phyloP scores from a whole-genome alignment of 805 yeast genomes.

The Barnettozyma sucrosica region DNA sequence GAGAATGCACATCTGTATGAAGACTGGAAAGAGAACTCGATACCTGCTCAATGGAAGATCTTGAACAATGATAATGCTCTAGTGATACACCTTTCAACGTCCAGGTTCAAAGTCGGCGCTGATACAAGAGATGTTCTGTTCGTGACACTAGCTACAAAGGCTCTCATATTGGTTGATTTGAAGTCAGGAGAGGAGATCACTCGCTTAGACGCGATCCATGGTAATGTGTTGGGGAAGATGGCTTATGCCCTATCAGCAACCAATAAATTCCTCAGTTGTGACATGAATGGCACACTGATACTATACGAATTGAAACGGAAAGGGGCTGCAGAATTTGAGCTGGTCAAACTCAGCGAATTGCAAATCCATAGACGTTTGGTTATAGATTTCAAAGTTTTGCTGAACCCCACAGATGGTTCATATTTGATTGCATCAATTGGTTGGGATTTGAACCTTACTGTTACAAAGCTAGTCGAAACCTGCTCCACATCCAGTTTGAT shows the following conservation, averaged over 20 bases:
- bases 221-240: slow-evolving; percentile 30
- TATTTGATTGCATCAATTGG: slow-evolving; percentile 50
- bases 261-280: slow-evolving; percentile 34
- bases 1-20: slow-evolving; percentile 7
- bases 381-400: slow-evolving; percentile 27
- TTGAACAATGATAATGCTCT: slow-evolving; percentile 10
- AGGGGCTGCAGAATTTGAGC: slow-evolving; percentile 4
- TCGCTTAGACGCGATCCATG: slow-evolving; percentile 4
- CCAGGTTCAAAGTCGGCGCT: slow-evolving; percentile 17
- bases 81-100: slow-evolving; percentile 19
- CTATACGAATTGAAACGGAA: slow-evolving; percentile 16
- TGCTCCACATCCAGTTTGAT: not conserved
- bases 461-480: slow-evolving; percentile 25
- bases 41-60: not conserved
- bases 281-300: slow-evolving; percentile 46
- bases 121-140: slow-evolving; percentile 13
- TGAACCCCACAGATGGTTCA: not conserved
- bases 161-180: slow-evolving; percentile 15
- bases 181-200: slow-evolving; percentile 4
- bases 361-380: slow-evolving; percentile 37
- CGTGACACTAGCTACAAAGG: slow-evolving; percentile 18
- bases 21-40: not conserved
- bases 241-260: slow-evolving; percentile 27
- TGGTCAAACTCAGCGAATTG: slow-evolving; percentile 12
- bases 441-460: slow-evolving; percentile 46